These are phyloP conservation scores for Cucumis hystrix DNA, from an alignment of 306 rosid genomes.

Conservation along the genomic window DNA sequence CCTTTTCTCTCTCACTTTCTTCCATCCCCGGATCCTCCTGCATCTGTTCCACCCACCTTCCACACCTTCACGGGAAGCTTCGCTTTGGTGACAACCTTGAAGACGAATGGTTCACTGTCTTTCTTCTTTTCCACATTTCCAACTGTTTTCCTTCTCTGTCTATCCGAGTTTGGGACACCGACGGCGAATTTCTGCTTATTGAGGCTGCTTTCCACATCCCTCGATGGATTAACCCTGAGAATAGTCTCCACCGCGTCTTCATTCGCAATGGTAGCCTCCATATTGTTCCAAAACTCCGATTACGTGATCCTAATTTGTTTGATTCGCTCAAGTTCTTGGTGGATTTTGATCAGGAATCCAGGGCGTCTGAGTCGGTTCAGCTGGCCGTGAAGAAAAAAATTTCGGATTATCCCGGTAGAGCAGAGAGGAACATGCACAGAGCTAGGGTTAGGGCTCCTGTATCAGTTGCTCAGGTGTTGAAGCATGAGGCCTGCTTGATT, in stretches of 20 bases:
- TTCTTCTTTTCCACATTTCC: slow-evolving; percentile 69
- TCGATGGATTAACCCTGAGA: slow-evolving; percentile 88
- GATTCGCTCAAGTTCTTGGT: slow-evolving; percentile 45
- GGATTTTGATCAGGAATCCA: slow-evolving; percentile 19
- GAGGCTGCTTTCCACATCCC: slow-evolving; percentile 93
- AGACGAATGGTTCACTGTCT: slow-evolving; percentile 88
- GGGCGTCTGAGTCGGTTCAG: slow-evolving; percentile 55
- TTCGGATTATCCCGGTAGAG: slow-evolving; percentile 54
- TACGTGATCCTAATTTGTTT: slow-evolving; percentile 30
- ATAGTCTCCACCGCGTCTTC: slow-evolving; percentile 55
- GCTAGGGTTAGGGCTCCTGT: slow-evolving; percentile 76
- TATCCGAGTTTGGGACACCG: slow-evolving; percentile 74
- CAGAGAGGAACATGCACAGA: slow-evolving; percentile 36
- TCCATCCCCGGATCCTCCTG: slow-evolving; percentile 35
- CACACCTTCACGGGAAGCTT: slow-evolving; percentile 81
- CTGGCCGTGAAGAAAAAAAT: slow-evolving; percentile 33
- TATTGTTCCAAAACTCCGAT: slow-evolving; percentile 33
- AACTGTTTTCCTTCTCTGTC: slow-evolving; percentile 45
- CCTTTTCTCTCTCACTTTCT: slow-evolving; percentile 57
- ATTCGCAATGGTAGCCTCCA: slow-evolving; percentile 48
- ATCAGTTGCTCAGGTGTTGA: slow-evolving; percentile 51
- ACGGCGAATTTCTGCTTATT: slow-evolving; percentile 87
- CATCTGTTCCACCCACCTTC: slow-evolving; percentile 35
- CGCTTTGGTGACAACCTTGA: slow-evolving; percentile 78
- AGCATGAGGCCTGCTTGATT: slow-evolving; percentile 56